Evolutionary conservation across 192 early-diverging fungal species (phyloP).

Genomic region (Backusella mclennaniae): DNA sequence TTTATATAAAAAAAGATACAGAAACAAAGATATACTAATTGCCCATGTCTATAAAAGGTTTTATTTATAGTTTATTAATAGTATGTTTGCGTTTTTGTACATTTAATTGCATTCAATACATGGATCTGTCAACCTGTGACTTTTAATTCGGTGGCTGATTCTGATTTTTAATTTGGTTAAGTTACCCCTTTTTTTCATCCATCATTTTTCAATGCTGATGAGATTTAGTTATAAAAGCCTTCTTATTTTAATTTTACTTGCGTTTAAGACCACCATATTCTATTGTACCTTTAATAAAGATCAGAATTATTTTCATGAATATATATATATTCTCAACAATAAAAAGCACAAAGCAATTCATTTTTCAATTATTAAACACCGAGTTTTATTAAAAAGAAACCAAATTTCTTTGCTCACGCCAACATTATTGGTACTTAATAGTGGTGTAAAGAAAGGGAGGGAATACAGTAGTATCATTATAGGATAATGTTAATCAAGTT

Average conservation of each 20-base stretch:
- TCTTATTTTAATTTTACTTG: too few relatives aligned
- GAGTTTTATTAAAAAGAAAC: background rate
- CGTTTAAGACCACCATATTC: too few relatives aligned
- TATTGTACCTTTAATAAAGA: too few relatives aligned
- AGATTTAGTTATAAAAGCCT: too few relatives aligned
- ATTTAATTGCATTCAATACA: background rate
- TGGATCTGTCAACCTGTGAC: background rate
- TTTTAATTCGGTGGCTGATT: background rate
- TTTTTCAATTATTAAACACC: background rate
- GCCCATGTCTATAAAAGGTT: background rate
- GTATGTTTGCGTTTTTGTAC: background rate
- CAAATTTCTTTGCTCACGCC: background rate
- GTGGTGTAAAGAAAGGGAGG: background rate
- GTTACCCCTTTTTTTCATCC: too few relatives aligned
- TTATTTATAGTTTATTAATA: background rate
- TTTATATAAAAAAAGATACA: background rate
- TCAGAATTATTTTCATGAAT: background rate
- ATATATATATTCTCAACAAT: too few relatives aligned
- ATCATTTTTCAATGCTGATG: too few relatives aligned
- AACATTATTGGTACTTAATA: background rate
- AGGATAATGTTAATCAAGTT: background rate
- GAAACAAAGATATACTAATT: background rate
- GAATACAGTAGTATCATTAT: background rate
- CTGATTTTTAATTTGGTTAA: too few relatives aligned
- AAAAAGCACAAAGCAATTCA: background rate